A percentile compares a stretch with the other conserved stretches of the same genome.
Conservation (phyloP, 2,329 filamentous ascomycete genomes). For the Cladophialophora chaetospira region DNA sequence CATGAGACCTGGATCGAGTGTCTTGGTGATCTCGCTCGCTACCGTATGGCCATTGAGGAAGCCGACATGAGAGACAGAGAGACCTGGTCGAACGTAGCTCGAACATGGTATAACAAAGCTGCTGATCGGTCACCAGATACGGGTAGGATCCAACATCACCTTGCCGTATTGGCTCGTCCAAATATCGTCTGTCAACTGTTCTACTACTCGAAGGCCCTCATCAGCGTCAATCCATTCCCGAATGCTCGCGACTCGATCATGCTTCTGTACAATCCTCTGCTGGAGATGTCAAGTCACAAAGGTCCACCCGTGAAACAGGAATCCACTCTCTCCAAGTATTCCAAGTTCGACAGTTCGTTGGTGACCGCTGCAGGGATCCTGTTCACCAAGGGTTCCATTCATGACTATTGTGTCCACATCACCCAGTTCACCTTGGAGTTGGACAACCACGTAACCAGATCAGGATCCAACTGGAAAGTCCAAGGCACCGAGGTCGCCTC, state of each 20-base stretch:
- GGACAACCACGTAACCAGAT: conserved; percentile 50
- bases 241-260: conserved; percentile 60
- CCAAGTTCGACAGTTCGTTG: conserved; percentile 50
- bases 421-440: conserved; percentile 49
- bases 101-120: conserved; percentile 82
- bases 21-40: conserved; percentile 80
- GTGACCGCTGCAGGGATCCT: conserved; percentile 57
- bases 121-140: conserved; percentile 74
- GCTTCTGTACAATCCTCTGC: conserved; percentile 56
- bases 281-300: conserved; percentile 35
- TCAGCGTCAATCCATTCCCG: conserved; percentile 56
- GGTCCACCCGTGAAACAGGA: conserved; percentile 33
- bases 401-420: conserved; percentile 43
- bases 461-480: conserved; percentile 53
- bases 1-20: conserved; percentile 93
- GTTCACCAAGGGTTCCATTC: conserved; percentile 42
- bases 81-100: conserved; percentile 76
- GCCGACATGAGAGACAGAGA: conserved; percentile 74
- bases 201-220: conserved; percentile 61
- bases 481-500: conserved; percentile 58
- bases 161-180: conserved; percentile 67
- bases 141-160: conserved; percentile 82
- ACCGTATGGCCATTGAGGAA: conserved; percentile 90
- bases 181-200: conserved; percentile 57
- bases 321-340: conserved; percentile 34